Base-by-base conservation (phyloP, 2,329 filamentous ascomycete genomes). In the Hypoxylon sp. region DNA sequence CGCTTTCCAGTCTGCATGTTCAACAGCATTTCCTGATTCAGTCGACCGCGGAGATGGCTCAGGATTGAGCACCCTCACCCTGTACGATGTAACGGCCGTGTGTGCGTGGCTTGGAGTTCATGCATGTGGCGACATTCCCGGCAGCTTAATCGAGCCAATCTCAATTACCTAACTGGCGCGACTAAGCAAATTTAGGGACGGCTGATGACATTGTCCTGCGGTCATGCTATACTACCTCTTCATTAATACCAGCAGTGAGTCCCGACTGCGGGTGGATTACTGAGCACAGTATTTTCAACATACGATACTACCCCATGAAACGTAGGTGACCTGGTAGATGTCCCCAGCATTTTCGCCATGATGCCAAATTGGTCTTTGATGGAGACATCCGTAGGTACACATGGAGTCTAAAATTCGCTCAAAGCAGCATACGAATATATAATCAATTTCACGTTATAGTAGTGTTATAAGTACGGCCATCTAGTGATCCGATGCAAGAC, bases 401-500 rank as follows among this genome's bases (percentile, higher is more conserved):
- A 19, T 9, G 7, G 1, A 9, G 8, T 21, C 16, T 21, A 6
- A 41, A 19, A 41, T 9, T 21, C 19, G 12, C 3, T 41, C 21
- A 19, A 16, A 19, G 37, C 1, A 54, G 27, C 16, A 30, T 25
- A 8, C 5, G 30, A 48, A 25, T 50, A 48, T 19, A 19, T 9
- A 8, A 30, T 29, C n/a, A 14, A 61, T 16, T 54, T 29, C 12
- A 27, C 23, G 14, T 5, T 27, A 16, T 25, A 30, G 29, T 52
- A 23, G 19, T n/a, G 12, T 39, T 47, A 21, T 53, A 60, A 14
- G 7, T 29, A 23, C 27, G 25, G 8, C 39, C 27, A 29, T 46
- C 39, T 34, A 52, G 23, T 19, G 48, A 46, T 16, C 48, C 47
- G 25, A 53, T 46, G 23, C 47, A 60, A 27, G 39, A 60, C 2